A percentile compares a stretch with the other conserved stretches of the same genome.
Evolutionary conservation across 192 early-diverging fungal genomes (phyloP).

Genomic region (Coemansia umbellata): DNA sequence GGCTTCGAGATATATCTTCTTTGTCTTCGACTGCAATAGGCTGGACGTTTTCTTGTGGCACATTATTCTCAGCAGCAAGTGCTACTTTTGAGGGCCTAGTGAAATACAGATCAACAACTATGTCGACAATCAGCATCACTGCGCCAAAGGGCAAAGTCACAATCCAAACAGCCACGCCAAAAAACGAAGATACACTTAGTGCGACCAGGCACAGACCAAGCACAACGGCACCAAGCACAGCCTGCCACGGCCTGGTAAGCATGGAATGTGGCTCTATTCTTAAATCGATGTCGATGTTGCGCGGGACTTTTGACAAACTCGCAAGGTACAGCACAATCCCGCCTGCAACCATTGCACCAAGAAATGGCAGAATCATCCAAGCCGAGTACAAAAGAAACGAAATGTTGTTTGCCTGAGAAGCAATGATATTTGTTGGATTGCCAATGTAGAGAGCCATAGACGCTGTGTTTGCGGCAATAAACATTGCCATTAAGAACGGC

Average conservation of each 20-base stretch:
- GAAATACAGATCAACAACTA: constrained; percentile 51
- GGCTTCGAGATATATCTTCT: too few species aligned
- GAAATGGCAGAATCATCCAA: constrained; percentile 78
- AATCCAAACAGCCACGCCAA: constrained; percentile 61
- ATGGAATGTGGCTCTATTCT: constrained; percentile 51
- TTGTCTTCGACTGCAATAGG: not conserved
- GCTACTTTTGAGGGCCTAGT: not conserved
- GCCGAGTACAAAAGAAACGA: constrained; percentile 72
- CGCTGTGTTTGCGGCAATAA: constrained; percentile 71
- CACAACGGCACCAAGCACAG: constrained; percentile 57
- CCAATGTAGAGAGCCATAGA: constrained; percentile 85
- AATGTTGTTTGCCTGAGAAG: constrained; percentile 71
- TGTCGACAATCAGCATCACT: constrained; percentile 57
- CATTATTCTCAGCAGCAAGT: not conserved
- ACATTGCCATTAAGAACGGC: constrained; percentile 73
- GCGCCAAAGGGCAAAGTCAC: constrained; percentile 76
- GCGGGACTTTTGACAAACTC: constrained; percentile 50
- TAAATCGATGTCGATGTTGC: constrained; percentile 39
- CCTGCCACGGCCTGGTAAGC: constrained; percentile 57
- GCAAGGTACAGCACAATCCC: constrained; percentile 53
- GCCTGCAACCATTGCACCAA: constrained; percentile 54
- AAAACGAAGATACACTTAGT: constrained; percentile 67
- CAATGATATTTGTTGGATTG: constrained; percentile 86
- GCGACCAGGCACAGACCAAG: constrained; percentile 59
- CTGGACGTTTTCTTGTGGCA: not conserved